Evolutionary conservation across 768 basidiomycete genomes (phyloP).

Genomic region (Hydnomerulius pinastri): DNA sequence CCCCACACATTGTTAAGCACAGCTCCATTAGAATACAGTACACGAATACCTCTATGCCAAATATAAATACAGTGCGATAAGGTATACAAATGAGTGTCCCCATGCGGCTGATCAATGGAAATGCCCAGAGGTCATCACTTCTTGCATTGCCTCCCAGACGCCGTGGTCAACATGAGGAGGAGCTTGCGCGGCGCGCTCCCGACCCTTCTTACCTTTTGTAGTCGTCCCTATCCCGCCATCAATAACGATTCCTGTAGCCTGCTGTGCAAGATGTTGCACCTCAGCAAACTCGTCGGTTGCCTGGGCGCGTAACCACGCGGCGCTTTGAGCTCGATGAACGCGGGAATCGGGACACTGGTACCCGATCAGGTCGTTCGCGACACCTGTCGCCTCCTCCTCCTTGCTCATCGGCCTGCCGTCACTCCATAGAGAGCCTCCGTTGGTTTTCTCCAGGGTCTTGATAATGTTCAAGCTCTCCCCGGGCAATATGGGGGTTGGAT

Average conservation of each 20-base stretch:
- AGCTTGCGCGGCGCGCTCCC: not conserved
- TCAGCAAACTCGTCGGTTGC: slow-evolving; percentile 71
- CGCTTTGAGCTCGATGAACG: slow-evolving; percentile 59
- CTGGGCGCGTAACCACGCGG: slow-evolving; percentile 76
- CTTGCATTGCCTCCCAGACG: slow-evolving; percentile 26
- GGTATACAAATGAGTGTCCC: not conserved
- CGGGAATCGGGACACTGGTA: slow-evolving; percentile 63
- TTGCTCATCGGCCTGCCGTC: slow-evolving; percentile 59
- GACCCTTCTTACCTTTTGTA: slow-evolving; percentile 22
- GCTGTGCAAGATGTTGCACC: slow-evolving; percentile 66
- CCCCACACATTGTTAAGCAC: slow-evolving; percentile 15
- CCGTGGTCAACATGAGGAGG: slow-evolving; percentile 14
- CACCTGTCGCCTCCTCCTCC: slow-evolving; percentile 7
- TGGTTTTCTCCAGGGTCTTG: slow-evolving; percentile 64
- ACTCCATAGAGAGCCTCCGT: slow-evolving; percentile 64
- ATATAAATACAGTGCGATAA: not conserved
- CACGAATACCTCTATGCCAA: too few species aligned
- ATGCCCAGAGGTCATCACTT: slow-evolving; percentile 15
- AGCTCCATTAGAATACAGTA: not conserved
- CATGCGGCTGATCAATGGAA: not conserved
- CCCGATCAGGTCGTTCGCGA: slow-evolving; percentile 29
- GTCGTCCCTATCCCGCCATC: slow-evolving; percentile 31
- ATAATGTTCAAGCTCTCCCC: slow-evolving; percentile 86
- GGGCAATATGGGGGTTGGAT: slow-evolving; percentile 76
- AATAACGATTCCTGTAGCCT: slow-evolving; percentile 45